Conservation (phyloP, 345 rosid genomes). For the Fremontodendron californicum region DNA sequence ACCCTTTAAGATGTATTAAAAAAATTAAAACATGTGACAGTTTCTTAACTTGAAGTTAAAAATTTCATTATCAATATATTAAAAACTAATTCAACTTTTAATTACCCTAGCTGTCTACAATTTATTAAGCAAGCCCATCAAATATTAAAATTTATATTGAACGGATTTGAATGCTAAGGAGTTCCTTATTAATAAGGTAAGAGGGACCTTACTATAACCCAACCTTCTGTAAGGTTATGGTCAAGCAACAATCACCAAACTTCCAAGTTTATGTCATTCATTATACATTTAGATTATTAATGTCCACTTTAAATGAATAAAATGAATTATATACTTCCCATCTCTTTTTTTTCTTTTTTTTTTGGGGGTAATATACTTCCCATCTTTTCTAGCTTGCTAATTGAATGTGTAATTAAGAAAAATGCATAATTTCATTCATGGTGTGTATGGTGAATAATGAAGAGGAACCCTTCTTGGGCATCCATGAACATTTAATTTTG, state of each 20-base stretch:
- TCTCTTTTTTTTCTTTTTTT: too few species aligned
- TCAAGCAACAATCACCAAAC: background rate
- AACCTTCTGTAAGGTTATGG: too few species aligned
- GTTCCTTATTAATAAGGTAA: background rate
- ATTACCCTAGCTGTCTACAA: too few species aligned
- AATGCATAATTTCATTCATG: background rate
- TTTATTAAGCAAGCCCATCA: too few species aligned
- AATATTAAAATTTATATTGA: too few species aligned
- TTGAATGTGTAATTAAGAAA: background rate
- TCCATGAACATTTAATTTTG: background rate
- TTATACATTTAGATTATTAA: too few species aligned
- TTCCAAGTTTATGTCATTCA: background rate
- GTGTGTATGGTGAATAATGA: background rate
- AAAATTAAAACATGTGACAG: too few species aligned
- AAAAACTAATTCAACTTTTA: too few species aligned
- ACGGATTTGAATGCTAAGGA: background rate
- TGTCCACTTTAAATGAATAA: background rate
- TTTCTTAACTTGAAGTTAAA: too few species aligned
- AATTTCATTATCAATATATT: too few species aligned
- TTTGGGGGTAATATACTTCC: background rate
- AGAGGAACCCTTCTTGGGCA: background rate
- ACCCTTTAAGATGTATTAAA: too few species aligned
- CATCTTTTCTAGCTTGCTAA: background rate
- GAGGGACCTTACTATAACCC: background rate
- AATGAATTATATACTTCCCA: background rate